Conservation (phyloP, 495 filamentous ascomycete genomes). For the Tuber melanosporum region DNA sequence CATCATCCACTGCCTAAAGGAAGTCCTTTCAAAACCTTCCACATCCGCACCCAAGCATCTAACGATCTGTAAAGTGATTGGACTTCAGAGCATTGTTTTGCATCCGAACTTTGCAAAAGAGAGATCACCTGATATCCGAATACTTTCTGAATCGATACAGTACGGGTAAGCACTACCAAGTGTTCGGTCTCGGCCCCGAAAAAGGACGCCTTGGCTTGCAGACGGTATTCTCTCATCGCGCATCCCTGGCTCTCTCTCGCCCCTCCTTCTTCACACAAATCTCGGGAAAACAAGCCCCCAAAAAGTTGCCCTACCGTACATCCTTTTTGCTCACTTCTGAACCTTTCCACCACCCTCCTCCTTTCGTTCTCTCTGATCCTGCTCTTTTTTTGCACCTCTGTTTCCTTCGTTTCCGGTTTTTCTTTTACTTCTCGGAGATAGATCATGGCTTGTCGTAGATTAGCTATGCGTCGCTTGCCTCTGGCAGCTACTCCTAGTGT, state of each 20-base stretch:
- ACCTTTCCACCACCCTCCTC: not conserved
- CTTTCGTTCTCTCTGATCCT: not conserved
- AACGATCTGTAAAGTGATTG: not conserved
- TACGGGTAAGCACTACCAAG: not conserved
- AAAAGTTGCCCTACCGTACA: not conserved
- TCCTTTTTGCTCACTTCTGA: not conserved
- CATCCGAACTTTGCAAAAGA: not conserved
- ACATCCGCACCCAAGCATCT: not conserved
- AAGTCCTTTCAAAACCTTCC: not conserved
- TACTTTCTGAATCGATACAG: not conserved
- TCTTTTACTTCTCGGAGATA: slow-evolving; percentile 2
- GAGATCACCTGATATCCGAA: not conserved
- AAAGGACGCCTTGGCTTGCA: not conserved
- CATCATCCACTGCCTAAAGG: too few species aligned
- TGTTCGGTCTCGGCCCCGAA: not conserved
- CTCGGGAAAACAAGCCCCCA: not conserved
- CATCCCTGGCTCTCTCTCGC: not conserved
- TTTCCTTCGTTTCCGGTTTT: not conserved
- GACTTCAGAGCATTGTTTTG: not conserved
- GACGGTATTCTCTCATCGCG: slow-evolving; percentile 4
- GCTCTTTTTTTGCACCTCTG: not conserved
- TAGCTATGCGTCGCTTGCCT: slow-evolving; percentile 35
- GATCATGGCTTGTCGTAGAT: slow-evolving; percentile 27
- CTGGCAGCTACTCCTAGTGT: slow-evolving; percentile 7
- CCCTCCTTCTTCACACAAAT: not conserved